Base-by-base conservation (phyloP, 2,329 filamentous ascomycete genomes). In the Gnomoniopsis sp. region DNA sequence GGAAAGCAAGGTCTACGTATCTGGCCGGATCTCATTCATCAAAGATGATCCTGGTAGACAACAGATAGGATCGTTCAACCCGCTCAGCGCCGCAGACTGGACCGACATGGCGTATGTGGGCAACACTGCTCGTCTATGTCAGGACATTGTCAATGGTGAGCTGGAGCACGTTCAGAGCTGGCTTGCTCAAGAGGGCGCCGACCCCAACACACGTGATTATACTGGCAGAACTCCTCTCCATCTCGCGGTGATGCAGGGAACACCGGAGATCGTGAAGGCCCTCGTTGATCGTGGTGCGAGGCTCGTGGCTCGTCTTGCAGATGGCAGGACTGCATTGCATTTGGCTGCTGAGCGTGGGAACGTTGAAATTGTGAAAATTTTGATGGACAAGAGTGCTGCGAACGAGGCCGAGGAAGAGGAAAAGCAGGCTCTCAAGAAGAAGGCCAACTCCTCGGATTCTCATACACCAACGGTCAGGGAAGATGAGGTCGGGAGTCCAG, bases 81-180 rank as follows among this genome's bases (percentile, higher is more conserved):
- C 91, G 0, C 79, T 93, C 41, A 93, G 88, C 0, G 86, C 91
- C 46, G 81, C 90, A 53, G 90, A 95, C 68, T 96, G 91, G 90
- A 95, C 91, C 0, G 89, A 93, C 64, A 95, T 96, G 90, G 90
- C 91, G 0, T 96, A 96, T 64, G 81, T 96, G 38, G 89, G 90
- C 12, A 90, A 92, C 64, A 93, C 90, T 1, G 86, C 85, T 41
- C 79, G 83, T 17, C 79, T 96, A 2, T 96, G 90, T 67, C 88
- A 92, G 67, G 91, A 89, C 1, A 96, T 96, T 58, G 85, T 93
- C 3, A 86, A 92, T 65, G 78, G 82, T 1, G 87, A 96, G 70
- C 65, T 88, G 3, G 86, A 90, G 41, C 81, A 85, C 62, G 88
- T 96, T 3, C 72, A 84, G 65, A 83, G 86, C 64, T 96, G 90